Conservation (phyloP, 2,329 filamentous ascomycete genomes). For the Ceratocystiopsis brevicomis region DNA sequence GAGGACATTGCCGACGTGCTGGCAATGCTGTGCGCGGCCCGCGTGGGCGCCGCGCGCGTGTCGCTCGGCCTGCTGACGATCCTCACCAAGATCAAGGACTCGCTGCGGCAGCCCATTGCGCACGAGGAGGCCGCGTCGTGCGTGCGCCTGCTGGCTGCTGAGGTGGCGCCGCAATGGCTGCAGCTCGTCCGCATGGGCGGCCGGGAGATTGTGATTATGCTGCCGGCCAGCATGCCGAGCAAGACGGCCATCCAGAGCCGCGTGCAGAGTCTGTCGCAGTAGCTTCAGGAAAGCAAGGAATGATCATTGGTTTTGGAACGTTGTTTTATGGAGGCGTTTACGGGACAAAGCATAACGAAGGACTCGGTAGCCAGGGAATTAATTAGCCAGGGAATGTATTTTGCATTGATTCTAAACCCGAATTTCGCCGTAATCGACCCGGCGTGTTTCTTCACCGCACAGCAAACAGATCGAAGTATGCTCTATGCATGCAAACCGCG, state of each 20-base stretch:
- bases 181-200: slow-evolving; percentile 31
- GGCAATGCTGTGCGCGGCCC: slow-evolving; percentile 42
- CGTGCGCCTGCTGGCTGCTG: slow-evolving; percentile 30
- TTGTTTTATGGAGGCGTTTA: not conserved
- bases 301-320: not conserved
- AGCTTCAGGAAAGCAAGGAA: not conserved
- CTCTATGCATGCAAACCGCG: no score
- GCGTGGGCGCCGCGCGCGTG: slow-evolving; percentile 35
- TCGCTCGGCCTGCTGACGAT: slow-evolving; percentile 47
- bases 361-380: no score
- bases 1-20: slow-evolving; percentile 51
- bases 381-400: no score
- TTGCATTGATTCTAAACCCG: no score
- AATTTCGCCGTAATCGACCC: no score
- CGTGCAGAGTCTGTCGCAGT: slow-evolving; percentile 8
- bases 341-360: not conserved
- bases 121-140: slow-evolving; percentile 31
- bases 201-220: slow-evolving; percentile 38
- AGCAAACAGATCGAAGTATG: no score
- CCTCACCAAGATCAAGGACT: slow-evolving; percentile 48
- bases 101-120: slow-evolving; percentile 36
- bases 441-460: no score
- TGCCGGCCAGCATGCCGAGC: slow-evolving; percentile 20
- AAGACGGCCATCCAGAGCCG: slow-evolving; percentile 17
- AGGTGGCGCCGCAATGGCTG: slow-evolving; percentile 39